These are phyloP conservation scores for Solioccasus polychromus DNA, from an alignment of 768 basidiomycete genomes.

Conservation along the genomic window DNA sequence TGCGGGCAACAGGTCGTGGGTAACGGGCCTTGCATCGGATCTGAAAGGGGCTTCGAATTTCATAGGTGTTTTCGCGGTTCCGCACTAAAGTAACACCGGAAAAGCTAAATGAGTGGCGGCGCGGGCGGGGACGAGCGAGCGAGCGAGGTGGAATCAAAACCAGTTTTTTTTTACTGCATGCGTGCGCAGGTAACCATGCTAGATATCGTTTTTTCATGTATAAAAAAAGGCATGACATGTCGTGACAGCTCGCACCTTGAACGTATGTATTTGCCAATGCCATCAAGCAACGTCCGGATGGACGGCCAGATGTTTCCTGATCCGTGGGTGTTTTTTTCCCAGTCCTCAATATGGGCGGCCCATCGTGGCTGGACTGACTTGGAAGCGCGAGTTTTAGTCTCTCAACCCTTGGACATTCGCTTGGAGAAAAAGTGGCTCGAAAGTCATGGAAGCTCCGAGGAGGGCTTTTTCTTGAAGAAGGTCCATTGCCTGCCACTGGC, in stretches of 20 bases:
- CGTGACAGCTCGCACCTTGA: constrained; percentile 9
- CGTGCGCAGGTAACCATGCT: constrained; percentile 9
- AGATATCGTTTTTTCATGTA: background rate
- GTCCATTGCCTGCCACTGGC: constrained; percentile 10
- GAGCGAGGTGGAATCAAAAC: too few relatives aligned
- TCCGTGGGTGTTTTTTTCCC: constrained; percentile 20
- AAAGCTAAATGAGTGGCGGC: too few relatives aligned
- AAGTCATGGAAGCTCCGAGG: constrained; percentile 3
- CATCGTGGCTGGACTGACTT: constrained; percentile 7
- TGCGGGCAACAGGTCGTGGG: constrained; percentile 5
- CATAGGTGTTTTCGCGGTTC: constrained; percentile 13
- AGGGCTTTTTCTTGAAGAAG: constrained; percentile 7
- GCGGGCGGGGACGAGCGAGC: too few relatives aligned
- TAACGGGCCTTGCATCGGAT: constrained; percentile 10
- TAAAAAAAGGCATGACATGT: constrained; percentile 8
- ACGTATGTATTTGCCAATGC: too few relatives aligned
- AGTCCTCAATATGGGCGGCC: constrained; percentile 11
- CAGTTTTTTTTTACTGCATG: too few relatives aligned
- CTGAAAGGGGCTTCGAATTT: constrained; percentile 13
- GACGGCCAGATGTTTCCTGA: constrained; percentile 14
- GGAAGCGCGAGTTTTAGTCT: constrained; percentile 1
- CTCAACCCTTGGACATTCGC: too few relatives aligned
- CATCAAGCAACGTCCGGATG: too few relatives aligned
- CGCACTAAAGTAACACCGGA: constrained; percentile 5
- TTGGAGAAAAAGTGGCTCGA: constrained; percentile 19